These are phyloP conservation scores for Coemansia sp. DNA, from an alignment of 192 early-diverging fungal species.

Conservation along the genomic window DNA sequence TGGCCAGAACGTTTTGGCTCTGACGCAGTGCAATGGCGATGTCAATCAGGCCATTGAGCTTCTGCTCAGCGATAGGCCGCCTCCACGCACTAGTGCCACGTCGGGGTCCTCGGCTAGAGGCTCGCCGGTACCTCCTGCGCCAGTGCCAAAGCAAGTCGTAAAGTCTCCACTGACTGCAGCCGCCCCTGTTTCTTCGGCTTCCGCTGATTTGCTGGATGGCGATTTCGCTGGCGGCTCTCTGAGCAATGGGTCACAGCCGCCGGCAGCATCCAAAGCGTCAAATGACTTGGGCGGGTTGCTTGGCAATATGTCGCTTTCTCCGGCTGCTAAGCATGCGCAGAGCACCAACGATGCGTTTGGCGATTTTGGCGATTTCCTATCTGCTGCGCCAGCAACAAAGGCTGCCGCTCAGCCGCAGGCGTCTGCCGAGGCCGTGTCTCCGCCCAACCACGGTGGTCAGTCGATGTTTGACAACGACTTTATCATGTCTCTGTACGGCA, in stretches of 20 bases:
- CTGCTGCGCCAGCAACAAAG: slow-evolving; percentile 16
- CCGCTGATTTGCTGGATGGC: slow-evolving; percentile 19
- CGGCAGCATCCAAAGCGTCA: slow-evolving; percentile 1
- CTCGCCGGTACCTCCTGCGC: slow-evolving; percentile 3
- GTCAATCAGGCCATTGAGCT: slow-evolving; percentile 69
- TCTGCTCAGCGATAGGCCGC: slow-evolving; percentile 47
- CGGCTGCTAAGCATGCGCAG: slow-evolving; percentile 6
- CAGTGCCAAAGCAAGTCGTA: slow-evolving; percentile 10
- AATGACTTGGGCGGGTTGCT: slow-evolving; percentile 25
- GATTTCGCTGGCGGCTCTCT: slow-evolving; percentile 30
- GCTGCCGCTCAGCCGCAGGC: neutral
- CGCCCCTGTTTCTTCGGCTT: neutral
- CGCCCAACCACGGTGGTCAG: slow-evolving; percentile 16
- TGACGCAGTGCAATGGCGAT: slow-evolving; percentile 71
- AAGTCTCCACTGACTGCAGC: neutral
- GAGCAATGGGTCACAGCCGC: neutral
- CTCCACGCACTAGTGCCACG: slow-evolving; percentile 16
- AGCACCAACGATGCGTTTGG: slow-evolving; percentile 47
- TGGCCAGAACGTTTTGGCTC: slow-evolving; percentile 62
- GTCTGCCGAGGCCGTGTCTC: slow-evolving; percentile 4
- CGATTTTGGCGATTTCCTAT: slow-evolving; percentile 53
- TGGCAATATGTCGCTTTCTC: slow-evolving; percentile 24
- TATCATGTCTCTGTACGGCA: slow-evolving; percentile 54
- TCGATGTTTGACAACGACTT: slow-evolving; percentile 45
- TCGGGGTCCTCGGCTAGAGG: slow-evolving; percentile 2